A percentile compares a stretch with the other conserved stretches of the same genome.
These are phyloP conservation scores for Galerina marginata DNA, from an alignment of 768 basidiomycete species.

Conservation along the genomic window DNA sequence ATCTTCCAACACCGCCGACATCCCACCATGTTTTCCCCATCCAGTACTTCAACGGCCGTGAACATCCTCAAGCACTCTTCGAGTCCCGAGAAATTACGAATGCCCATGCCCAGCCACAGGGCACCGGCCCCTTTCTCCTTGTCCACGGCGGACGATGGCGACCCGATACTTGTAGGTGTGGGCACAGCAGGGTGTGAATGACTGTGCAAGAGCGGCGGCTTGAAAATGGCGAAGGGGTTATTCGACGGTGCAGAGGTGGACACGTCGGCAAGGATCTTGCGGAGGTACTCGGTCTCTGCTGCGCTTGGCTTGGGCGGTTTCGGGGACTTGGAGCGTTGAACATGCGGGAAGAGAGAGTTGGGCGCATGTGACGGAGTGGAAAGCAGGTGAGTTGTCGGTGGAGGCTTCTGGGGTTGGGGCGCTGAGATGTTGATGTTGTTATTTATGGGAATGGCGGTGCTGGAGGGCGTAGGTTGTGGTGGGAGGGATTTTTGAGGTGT, in stretches of 20 bases:
- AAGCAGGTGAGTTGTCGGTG: slow-evolving; percentile 1
- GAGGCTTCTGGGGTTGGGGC: slow-evolving; percentile 4
- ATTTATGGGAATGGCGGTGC: background rate
- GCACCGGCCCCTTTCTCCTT: slow-evolving; percentile 15
- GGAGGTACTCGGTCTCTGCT: slow-evolving; percentile 70
- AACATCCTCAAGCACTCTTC: slow-evolving; percentile 88
- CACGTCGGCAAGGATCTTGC: slow-evolving; percentile 70
- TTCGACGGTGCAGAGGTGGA: slow-evolving; percentile 42
- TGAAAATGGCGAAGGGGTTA: slow-evolving; percentile 55
- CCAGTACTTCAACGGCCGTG: slow-evolving; percentile 90
- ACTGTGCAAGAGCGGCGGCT: slow-evolving; percentile 35
- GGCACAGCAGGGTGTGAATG: background rate
- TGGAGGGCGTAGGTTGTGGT: slow-evolving; percentile 6
- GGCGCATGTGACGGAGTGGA: background rate
- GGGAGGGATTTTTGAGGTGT: slow-evolving; percentile 11
- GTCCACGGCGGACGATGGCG: background rate
- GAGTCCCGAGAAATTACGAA: slow-evolving; percentile 58
- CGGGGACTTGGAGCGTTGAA: slow-evolving; percentile 45
- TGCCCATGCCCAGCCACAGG: slow-evolving; percentile 48
- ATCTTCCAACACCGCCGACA: slow-evolving; percentile 96
- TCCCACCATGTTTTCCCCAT: slow-evolving; percentile 94
- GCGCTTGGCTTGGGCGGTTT: slow-evolving; percentile 59
- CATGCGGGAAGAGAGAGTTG: slow-evolving; percentile 23
- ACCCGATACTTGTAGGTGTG: too few species aligned
- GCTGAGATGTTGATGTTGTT: too few species aligned